Base-by-base conservation (phyloP, 129 eudicot species). In the Artemisia argyi region DNA sequence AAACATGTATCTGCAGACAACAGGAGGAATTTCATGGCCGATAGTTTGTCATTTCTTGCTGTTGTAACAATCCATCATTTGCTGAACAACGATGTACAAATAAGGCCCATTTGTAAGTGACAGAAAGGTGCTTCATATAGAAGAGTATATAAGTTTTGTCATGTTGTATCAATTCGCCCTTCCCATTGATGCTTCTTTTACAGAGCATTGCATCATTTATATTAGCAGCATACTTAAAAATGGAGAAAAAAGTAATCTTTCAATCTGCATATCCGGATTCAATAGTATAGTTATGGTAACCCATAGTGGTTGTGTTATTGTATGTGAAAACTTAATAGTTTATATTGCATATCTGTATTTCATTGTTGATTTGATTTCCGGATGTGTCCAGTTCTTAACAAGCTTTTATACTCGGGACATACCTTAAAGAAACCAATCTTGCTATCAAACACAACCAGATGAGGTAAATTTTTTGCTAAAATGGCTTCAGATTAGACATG, bases 131-230 rank as follows among this genome's bases (percentile, higher is more conserved):
- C 71, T 63, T 63, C 66, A 44, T 71, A 62, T 78, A 54, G 72
- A 71, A 52, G 72, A 26, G 81, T 70, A 78, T 70, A 63, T 78
- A 78, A 69, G 63, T 77, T 51, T 28, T 78, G 77, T 78, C 71
- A 57, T 14, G 17, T 32, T 56, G 54, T 39, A 70, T 56, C 12
- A 18, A 53, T 49, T 68, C 16, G 48, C 61, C 47, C 3, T 11
- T 6, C 50, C 20, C 22, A 10, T 26, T 50, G 13, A 49, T 51
- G 73, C 44, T 51, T 52, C 19, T 52, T 52, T 39, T 52, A 17
- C 57, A 17, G 18, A 52, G 57, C 57, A 15, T 52, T 52, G 57
- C 46, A 39, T 52, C 47, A 14, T 0, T 61, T 61, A 2, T 61
- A 48, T 30, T 61, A 61, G 66, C 48, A 61, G 18, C 20, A 61